A percentile compares a stretch with the other conserved stretches of the same genome.
Conservation (phyloP, 2,329 filamentous ascomycete species). For the Beauveria pseudobassiana region DNA sequence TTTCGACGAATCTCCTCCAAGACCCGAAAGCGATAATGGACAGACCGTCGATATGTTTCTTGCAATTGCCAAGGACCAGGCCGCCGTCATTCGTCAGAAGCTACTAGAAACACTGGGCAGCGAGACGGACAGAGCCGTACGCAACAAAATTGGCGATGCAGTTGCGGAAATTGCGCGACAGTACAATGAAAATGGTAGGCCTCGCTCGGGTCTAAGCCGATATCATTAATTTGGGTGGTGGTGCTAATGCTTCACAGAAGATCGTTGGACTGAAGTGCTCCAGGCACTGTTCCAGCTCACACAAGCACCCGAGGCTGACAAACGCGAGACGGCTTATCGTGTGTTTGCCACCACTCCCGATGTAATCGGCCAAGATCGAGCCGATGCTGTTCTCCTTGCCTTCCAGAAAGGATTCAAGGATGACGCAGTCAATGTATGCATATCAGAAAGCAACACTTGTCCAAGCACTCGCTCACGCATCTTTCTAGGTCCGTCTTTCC, state of each 20-base stretch:
- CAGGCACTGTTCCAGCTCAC: conserved; percentile 82
- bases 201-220: neutral
- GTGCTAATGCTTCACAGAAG: conserved; percentile 44
- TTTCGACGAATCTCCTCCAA: conserved; percentile 92
- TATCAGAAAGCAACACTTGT: conserved; percentile 7
- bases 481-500: conserved; percentile 68
- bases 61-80: conserved; percentile 65
- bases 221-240: neutral
- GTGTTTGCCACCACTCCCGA: conserved; percentile 93
- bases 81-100: conserved; percentile 73
- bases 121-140: conserved; percentile 66
- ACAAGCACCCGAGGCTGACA: conserved; percentile 72
- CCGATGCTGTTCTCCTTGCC: conserved; percentile 78
- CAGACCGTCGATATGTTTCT: conserved; percentile 79
- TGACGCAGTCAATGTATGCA: conserved; percentile 64
- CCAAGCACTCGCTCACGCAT: conserved; percentile 13
- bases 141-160: conserved; percentile 97
- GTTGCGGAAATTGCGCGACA: conserved; percentile 92
- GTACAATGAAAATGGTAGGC: conserved; percentile 83
- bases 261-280: conserved; percentile 85
- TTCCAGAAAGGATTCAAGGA: conserved; percentile 93
- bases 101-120: conserved; percentile 68
- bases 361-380: conserved; percentile 93
- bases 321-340: conserved; percentile 87
- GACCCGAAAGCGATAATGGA: conserved; percentile 66